A percentile compares a stretch with the other conserved stretches of the same genome.
These are phyloP conservation scores for Aspergillus pseudonomiae DNA, from an alignment of 2,329 filamentous ascomycete genomes.

Conservation along the genomic window DNA sequence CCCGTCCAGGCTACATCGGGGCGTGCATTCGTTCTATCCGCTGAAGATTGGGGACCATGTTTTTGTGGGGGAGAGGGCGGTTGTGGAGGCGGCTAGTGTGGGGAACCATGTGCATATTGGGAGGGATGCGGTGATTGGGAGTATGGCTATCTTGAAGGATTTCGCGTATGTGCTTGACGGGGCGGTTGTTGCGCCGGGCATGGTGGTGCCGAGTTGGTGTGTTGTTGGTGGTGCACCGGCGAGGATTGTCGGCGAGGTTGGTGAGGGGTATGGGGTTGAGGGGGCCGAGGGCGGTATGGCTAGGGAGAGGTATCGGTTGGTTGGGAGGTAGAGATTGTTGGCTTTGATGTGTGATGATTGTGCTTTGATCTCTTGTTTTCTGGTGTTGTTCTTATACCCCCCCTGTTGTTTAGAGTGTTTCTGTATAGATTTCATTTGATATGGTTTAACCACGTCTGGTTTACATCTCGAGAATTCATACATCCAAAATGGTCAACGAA, in stretches of 20 bases:
- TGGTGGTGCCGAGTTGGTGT: constrained; percentile 90
- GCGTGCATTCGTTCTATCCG: constrained; percentile 67
- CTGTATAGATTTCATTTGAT: background rate
- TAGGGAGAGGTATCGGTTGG: constrained; percentile 45
- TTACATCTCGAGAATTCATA: background rate
- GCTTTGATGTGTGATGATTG: background rate
- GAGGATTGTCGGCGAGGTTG: constrained; percentile 76
- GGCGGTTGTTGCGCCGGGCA: constrained; percentile 79
- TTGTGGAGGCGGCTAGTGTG: constrained; percentile 81
- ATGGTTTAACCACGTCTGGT: background rate
- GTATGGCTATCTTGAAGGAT: constrained; percentile 91
- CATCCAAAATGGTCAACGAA: background rate
- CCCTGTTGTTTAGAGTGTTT: background rate
- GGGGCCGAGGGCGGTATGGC: constrained; percentile 48
- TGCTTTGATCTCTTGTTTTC: background rate
- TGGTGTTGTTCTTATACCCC: constrained; percentile 18
- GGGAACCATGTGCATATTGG: constrained; percentile 87
- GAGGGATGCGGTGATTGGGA: constrained; percentile 73
- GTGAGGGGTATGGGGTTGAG: constrained; percentile 52
- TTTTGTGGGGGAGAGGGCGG: constrained; percentile 74
- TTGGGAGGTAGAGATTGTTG: constrained; percentile 32
- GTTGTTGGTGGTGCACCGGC: constrained; percentile 85
- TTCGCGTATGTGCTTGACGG: constrained; percentile 86
- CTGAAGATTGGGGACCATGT: constrained; percentile 94
- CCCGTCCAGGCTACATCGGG: constrained; percentile 79